These are phyloP conservation scores for Candida adriatica DNA, from an alignment of 805 yeast genomes.

Conservation along the genomic window DNA sequence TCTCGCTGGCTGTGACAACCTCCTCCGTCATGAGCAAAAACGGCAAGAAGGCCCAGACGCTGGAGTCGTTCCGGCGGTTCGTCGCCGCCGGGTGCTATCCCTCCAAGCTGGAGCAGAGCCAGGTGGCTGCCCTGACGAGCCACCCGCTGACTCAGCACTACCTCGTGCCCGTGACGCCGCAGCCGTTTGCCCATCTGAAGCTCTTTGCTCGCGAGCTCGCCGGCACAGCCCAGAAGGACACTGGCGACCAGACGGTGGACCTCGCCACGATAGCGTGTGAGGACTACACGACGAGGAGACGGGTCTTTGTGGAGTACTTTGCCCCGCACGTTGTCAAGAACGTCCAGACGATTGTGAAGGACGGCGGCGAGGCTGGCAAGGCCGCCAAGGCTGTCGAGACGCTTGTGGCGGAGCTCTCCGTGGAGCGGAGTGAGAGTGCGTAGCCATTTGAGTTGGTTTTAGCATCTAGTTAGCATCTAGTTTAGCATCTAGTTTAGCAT, in stretches of 20 bases:
- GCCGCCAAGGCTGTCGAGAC: conserved; percentile 28
- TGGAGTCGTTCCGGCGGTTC: conserved; percentile 35
- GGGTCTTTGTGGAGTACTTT: conserved; percentile 48
- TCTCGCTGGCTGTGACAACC: conserved; percentile 28
- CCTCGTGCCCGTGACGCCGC: conserved; percentile 47
- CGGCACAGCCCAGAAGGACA: conserved; percentile 7
- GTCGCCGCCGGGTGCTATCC: conserved; percentile 34
- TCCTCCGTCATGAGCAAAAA: conserved; percentile 20
- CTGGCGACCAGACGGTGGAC: conserved; percentile 22
- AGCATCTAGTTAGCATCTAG: neutral
- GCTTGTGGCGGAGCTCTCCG: no score
- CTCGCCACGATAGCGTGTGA: conserved; percentile 47
- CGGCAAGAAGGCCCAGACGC: conserved; percentile 16
- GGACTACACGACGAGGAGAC: conserved; percentile 50
- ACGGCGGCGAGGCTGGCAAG: conserved; percentile 69
- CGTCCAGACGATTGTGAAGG: conserved; percentile 44
- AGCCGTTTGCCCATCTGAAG: conserved; percentile 59
- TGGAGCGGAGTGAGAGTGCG: conserved; percentile 2
- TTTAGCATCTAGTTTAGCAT: neutral
- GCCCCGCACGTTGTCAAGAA: conserved; percentile 42
- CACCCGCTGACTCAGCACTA: conserved; percentile 49
- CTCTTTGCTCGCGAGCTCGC: conserved; percentile 41
- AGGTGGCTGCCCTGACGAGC: conserved; percentile 14
- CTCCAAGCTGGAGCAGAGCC: conserved; percentile 14
- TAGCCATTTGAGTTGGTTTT: conserved; percentile 1